Evolutionary conservation across 2,329 filamentous ascomycete species (phyloP).

Genomic region (Paraconiothyrium sp.): DNA sequence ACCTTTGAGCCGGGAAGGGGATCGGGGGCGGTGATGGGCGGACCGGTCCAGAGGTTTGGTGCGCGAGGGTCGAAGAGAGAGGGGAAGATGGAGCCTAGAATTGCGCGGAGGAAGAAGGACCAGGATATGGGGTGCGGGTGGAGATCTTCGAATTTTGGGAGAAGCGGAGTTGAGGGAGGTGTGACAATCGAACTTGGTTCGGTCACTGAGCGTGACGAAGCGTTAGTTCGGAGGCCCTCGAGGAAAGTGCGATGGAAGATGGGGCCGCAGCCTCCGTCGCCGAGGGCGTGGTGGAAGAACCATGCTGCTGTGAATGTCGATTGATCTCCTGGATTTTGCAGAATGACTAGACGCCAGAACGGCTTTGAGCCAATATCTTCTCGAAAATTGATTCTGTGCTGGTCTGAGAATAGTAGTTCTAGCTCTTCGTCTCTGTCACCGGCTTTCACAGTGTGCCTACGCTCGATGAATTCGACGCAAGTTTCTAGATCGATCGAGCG

Average conservation of each 20-base stretch:
- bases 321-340: conserved; percentile 27
- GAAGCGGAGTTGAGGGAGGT: conserved; percentile 35
- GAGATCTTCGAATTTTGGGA: conserved; percentile 53
- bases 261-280: conserved; percentile 57
- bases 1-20: conserved; percentile 27
- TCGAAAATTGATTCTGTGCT: conserved; percentile 55
- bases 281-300: conserved; percentile 60
- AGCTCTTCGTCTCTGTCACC: conserved; percentile 52
- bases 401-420: conserved; percentile 50
- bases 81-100: conserved; percentile 48
- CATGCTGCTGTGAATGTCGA: conserved; percentile 55
- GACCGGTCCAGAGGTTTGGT: conserved; percentile 37
- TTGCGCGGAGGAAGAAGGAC: conserved; percentile 43
- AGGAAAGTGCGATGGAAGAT: conserved; percentile 57
- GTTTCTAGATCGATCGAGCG: conserved; percentile 53
- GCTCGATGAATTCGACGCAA: conserved; percentile 46
- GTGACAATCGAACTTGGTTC: conserved; percentile 21
- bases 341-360: conserved; percentile 57
- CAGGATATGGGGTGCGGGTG: conserved; percentile 53
- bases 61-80: conserved; percentile 28
- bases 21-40: conserved; percentile 21
- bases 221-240: conserved; percentile 41
- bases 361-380: conserved; percentile 40
- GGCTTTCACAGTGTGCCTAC: conserved; percentile 24
- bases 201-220: conserved; percentile 15